Percentiles rank a stretch among this genome's conserved stretches.
Conservation (phyloP, 495 filamentous ascomycete species). For the Astrothelium subdiscretum region DNA sequence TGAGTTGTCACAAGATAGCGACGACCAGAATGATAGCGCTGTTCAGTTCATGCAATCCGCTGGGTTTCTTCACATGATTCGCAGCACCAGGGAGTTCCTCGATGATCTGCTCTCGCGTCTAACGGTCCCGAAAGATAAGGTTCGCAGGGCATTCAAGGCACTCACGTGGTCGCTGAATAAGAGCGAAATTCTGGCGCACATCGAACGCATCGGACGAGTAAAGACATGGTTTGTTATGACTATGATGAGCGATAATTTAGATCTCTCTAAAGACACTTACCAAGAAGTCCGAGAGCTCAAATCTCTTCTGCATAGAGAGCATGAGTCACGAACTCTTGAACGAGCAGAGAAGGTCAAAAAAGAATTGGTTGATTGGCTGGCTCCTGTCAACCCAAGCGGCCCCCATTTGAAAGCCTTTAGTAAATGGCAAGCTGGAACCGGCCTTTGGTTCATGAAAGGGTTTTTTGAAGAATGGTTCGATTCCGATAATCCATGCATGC, state of each 20-base stretch:
- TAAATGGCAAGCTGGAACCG: conserved; percentile 4
- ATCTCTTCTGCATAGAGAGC: neutral
- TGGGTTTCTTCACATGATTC: neutral
- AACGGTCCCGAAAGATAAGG: neutral
- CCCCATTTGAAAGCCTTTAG: conserved; percentile 1
- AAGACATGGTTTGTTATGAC: conserved; percentile 14
- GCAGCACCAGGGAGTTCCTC: neutral
- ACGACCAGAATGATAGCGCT: neutral
- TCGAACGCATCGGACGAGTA: conserved; percentile 3
- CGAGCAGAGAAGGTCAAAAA: neutral
- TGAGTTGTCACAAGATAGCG: neutral
- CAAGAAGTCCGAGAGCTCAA: neutral
- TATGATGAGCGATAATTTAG: conserved; percentile 8
- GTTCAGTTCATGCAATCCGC: neutral
- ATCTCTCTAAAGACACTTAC: conserved; percentile 3
- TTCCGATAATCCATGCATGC: neutral
- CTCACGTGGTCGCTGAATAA: conserved; percentile 8
- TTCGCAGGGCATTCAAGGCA: conserved; percentile 3
- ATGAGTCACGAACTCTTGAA: neutral
- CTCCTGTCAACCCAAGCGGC: conserved; percentile 5
- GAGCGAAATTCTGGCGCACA: neutral
- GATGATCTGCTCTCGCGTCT: neutral
- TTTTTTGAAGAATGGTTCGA: neutral
- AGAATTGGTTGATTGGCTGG: conserved; percentile 9
- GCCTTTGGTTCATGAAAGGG: conserved; percentile 8